Base-by-base conservation (phyloP, 2,329 filamentous ascomycete species). In the Phaeomoniella chlamydospora region DNA sequence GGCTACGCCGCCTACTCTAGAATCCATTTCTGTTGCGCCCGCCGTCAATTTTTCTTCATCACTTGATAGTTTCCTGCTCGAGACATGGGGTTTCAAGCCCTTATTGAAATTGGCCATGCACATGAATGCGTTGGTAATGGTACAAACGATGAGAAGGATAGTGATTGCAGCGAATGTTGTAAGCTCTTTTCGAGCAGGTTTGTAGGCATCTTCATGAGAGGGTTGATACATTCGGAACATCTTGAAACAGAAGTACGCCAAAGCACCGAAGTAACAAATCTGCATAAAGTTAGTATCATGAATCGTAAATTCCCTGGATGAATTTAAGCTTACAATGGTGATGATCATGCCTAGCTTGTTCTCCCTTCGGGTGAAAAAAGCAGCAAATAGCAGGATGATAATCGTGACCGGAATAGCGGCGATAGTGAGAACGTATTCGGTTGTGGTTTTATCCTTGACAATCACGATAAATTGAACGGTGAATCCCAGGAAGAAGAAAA, bases 401-500 rank as follows among this genome's bases (percentile, higher is more conserved):
- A 98, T 87, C 5, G 90, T 96, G 50, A 96, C 70, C 18, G 87
- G 87, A 36, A 98, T 81, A 16, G 88, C 90, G 41, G 80, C 82
- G 33, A 90, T 77, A 5, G 92, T 98, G 36, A 96, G 68, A 37
- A 72, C 80, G 49, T 90, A 84, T 57, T 98, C 90, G 49, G 75
- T 65, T 42, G 79, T 72, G 33, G 70, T 70, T 16, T 67, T 68
- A 44, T 72, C 71, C 31, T 74, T 78, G 40, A 98, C 86, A 40
- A 96, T 81, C 48, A 98, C 88, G 37, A 96, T 72, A 58, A 98
- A 98, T 54, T 98, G 90, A 33, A 98, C 84, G 4, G 90, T 96
- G 58, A 98, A 98, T 37, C 88, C 90, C 35, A 98, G 75, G 70
- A 98, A 98, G 68, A 98, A 96, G 75, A 98, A 98, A 62, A 98